Conservation (phyloP, 306 rosid species). For the Rosa rugosa region DNA sequence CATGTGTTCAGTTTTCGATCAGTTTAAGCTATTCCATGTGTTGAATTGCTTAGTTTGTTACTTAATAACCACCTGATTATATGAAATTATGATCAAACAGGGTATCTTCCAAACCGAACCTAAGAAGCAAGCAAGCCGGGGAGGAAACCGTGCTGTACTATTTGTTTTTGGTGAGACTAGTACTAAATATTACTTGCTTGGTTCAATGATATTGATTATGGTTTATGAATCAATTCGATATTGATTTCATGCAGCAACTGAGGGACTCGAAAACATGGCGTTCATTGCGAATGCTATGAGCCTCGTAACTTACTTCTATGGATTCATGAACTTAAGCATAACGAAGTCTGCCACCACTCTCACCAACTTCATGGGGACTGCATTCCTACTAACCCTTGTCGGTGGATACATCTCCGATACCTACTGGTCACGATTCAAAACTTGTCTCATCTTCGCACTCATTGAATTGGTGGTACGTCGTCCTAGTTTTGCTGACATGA, state of each 20-base stretch:
- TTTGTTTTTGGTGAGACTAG: slow-evolving; percentile 58
- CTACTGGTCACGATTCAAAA: slow-evolving; percentile 69
- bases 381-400: slow-evolving; percentile 59
- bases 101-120: slow-evolving; percentile 36
- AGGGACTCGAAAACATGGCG: slow-evolving; percentile 86
- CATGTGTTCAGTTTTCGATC: no score
- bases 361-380: slow-evolving; percentile 80
- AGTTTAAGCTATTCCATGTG: not conserved
- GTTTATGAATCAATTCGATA: not conserved
- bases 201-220: not conserved
- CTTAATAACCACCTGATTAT: not conserved
- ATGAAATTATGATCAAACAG: slow-evolving; percentile 25
- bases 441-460: slow-evolving; percentile 52
- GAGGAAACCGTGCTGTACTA: slow-evolving; percentile 67
- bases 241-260: slow-evolving; percentile 45
- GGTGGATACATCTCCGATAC: slow-evolving; percentile 76
- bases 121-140: slow-evolving; percentile 36
- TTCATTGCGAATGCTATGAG: slow-evolving; percentile 58
- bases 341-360: slow-evolving; percentile 71
- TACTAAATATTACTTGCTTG: not conserved
- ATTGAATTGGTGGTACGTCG: slow-evolving; percentile 61
- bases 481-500: not conserved
- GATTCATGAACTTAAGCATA: slow-evolving; percentile 69
- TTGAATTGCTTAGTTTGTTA: not conserved
- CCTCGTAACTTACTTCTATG: slow-evolving; percentile 69